These are phyloP conservation scores for Lathyrus oleraceus DNA, from an alignment of 306 rosid genomes.

Conservation along the genomic window DNA sequence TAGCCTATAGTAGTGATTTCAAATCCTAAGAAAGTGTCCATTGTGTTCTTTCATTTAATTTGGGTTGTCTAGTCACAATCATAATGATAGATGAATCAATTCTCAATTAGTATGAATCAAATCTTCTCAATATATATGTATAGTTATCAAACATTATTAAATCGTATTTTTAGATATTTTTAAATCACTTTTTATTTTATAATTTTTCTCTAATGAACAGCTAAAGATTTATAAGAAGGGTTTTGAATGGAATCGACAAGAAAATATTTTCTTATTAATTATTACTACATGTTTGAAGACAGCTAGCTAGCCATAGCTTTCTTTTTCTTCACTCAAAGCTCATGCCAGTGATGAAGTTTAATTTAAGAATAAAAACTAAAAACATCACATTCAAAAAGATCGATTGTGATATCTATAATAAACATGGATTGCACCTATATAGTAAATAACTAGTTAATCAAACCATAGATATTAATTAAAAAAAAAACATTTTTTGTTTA, in stretches of 20 bases:
- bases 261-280: too few relatives aligned
- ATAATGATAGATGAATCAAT: constrained; percentile 28
- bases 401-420: not conserved
- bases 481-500: too few relatives aligned
- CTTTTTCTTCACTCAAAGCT: too few relatives aligned
- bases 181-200: too few relatives aligned
- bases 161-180: not conserved
- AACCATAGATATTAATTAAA: too few relatives aligned
- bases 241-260: too few relatives aligned
- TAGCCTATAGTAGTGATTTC: constrained; percentile 44
- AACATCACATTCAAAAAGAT: not conserved
- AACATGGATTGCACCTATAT: too few relatives aligned
- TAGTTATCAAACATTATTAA: too few relatives aligned
- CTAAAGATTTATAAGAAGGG: too few relatives aligned
- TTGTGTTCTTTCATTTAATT: constrained; percentile 17
- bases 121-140: not conserved
- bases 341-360: not conserved
- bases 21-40: constrained; percentile 42
- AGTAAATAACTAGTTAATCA: too few relatives aligned
- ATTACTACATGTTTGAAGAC: not conserved
- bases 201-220: too few relatives aligned
- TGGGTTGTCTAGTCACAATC: constrained; percentile 48
- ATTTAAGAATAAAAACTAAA: not conserved
- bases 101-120: constrained; percentile 21
- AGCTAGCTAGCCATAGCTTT: not conserved